Base-by-base conservation (phyloP, 805 yeast species). In the Ogataea degrootiae region DNA sequence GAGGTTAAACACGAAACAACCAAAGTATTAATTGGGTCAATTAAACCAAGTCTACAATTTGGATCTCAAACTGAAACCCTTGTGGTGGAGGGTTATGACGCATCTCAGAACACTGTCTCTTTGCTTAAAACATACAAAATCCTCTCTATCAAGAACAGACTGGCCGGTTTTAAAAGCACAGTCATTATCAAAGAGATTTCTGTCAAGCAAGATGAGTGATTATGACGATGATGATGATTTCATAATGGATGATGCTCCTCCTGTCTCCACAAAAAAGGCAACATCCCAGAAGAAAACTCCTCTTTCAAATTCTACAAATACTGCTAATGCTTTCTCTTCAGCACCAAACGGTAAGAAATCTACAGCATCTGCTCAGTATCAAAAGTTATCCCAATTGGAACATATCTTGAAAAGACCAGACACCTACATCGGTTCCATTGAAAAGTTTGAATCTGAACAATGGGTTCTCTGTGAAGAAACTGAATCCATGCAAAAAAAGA, bases 371-470 rank as follows among this genome's bases (percentile, higher is more conserved):
- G 86, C 85, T 45, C 90, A 87, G 59, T 94, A 94, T 70, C 98
- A 92, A 68, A 88, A 87, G 71, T 82, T 94, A 41, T 84, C 97
- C 3, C 99, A 92, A 68, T 75, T 94, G 59, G 98, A 94, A 63
- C 99, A 94, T 74, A 92, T 94, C 48, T 74, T 94, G 61, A 90
- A 90, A 67, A 84, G 99, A 67, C 99, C 99, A 1, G 99, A 94
- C 66, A 92, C 99, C 11, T 94, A 94, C 68, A 84, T 94, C 57
- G 99, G 99, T 6, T 90, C 97, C 2, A 85, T 91, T 22, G 99
- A 94, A 68, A 79, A 76, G 45, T 82, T 85, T 45, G 84, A 81
- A 47, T 77, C 85, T 45, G 81, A 80, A 44, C 85, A 88, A 80
- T 94, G 99, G 99, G 77, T 89, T 36, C 83, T 75, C 59, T 87